Evolutionary conservation across 164 flowering plant genomes (phyloP), one percentile per base, ranked within the genome.

Genomic region (Hamamelis virginiana): DNA sequence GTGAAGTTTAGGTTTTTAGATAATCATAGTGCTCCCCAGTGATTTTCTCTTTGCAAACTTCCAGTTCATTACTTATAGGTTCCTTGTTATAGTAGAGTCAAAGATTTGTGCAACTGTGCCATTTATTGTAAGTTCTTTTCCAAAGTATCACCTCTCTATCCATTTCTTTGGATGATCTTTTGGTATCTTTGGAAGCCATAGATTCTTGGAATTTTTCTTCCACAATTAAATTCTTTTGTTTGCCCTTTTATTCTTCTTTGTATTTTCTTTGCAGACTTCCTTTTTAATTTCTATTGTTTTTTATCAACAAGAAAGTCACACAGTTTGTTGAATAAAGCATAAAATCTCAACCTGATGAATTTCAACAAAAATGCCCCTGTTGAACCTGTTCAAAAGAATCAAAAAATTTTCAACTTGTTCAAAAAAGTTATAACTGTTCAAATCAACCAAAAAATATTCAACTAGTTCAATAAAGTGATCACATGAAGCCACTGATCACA

Each of bases 1-100:
- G 46, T 46, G 43, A 72, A 27, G 23, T 53, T 38, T 71, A 51
- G 80, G 68, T 67, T 65, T 59, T 58, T 16, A 66, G 61, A 15
- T 56, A 26, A 62, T 57, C 69, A 64, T 65, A 47, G 66, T 69
- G 38, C 58, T 59, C 57, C 59, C 66, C n/a, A 55, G 9, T 16
- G 5, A 43, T 33, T 8, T 10, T 9, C 11, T 5, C 27, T 59
- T 59, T 0, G 18, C n/a, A 59, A 18, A 59, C 4, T 59, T 28
- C 18, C 26, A 16, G 14, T 18, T 27, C 28, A 27, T 8, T 12
- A 16, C 33, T 12, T 60, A 6, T 60, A 33, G 63, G 45, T 41
- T 60, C 55, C 55, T 55, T 23, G 22, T 55, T 22, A 55, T 26
- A 10, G 12, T 22, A 1, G 44, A n/a, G 43, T n/a, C 11, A 60